Evolutionary conservation across 768 basidiomycete species (phyloP), one percentile per base, ranked within the genome.

Genomic region (Auricularia heimuer): DNA sequence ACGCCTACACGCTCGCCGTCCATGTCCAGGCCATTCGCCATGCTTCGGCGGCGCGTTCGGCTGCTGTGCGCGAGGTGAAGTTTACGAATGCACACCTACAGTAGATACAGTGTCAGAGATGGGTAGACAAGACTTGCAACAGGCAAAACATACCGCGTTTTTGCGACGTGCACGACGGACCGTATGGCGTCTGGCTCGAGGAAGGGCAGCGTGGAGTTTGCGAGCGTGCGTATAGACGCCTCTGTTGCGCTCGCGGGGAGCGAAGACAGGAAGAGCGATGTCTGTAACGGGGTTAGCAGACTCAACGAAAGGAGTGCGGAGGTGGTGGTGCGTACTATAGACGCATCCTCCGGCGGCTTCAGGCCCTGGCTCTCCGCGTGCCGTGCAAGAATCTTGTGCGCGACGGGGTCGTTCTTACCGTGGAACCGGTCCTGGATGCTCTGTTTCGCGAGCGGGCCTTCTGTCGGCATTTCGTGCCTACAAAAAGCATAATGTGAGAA

Each of bases 401-500:
- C 97, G 3, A 99, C 96, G 12, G 96, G 94, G 72, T 98, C 97
- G 68, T 91, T 92, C 34, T 80, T 79, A 4, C 97, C 97, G 75
- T 98, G 88, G 75, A 93, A 98, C 62, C 97, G 82, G 77, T 98
- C 96, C 70, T 90, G 87, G 62, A 98, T 88, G 71, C 93, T 98
- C 76, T 99, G 96, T 70, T 94, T 89, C 12, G 91, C 83, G 56
- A 94, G 75, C 47, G 88, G 92, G 67, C 89, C 90, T 69, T 94
- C 83, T 18, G 82, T 82, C 0, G 93, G 93, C 71, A 88, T 84
- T 74, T 99, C 97, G 71, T 98, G 96, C 67, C 95, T 90, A 35
- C 16, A 12, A 29, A 29, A 29, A 29, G 62, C 44, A 60, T 3
- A 60, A 56, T 42, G 35, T 60, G 35, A 42, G 42, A 62, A 63